A percentile compares a stretch with the other conserved stretches of the same genome.
Conservation (phyloP, 257 asterid genomes). For the Oldenlandia corymbosa region DNA sequence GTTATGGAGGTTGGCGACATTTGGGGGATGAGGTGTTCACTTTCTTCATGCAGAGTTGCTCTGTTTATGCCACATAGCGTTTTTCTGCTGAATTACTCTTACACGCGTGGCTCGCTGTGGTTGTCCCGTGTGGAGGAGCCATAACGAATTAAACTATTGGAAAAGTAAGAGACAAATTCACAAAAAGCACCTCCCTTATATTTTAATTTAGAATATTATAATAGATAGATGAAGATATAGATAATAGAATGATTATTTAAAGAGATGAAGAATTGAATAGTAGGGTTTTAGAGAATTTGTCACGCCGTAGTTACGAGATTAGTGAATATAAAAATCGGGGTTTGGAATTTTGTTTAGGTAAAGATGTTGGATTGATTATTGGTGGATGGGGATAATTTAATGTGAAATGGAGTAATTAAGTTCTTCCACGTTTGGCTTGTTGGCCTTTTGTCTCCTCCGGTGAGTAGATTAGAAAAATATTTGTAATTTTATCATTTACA, state of each 20-base stretch:
- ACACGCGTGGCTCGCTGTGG: constrained; percentile 19
- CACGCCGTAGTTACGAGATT: no score
- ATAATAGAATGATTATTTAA: no score
- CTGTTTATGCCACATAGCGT: constrained; percentile 18
- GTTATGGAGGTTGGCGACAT: background rate
- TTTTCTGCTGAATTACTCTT: background rate
- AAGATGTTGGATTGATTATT: background rate
- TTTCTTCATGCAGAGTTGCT: background rate
- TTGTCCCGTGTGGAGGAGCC: constrained; percentile 22
- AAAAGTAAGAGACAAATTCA: constrained; percentile 1
- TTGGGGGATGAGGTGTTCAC: constrained; percentile 10
- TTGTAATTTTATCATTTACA: no score
- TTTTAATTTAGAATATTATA: background rate
- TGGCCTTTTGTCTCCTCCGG: constrained; percentile 1
- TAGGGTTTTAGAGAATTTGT: no score
- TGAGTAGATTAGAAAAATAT: background rate
- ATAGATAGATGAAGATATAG: background rate
- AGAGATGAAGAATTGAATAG: no score
- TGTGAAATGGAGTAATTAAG: background rate
- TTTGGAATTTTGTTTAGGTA: background rate
- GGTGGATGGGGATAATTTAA: background rate
- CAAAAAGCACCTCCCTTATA: no score
- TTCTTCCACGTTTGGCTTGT: constrained; percentile 18
- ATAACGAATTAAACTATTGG: background rate
- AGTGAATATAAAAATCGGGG: background rate